phyloP scores from a whole-genome alignment of 2,329 filamentous ascomycete genomes.

The Blastomyces gilchristii region DNA sequence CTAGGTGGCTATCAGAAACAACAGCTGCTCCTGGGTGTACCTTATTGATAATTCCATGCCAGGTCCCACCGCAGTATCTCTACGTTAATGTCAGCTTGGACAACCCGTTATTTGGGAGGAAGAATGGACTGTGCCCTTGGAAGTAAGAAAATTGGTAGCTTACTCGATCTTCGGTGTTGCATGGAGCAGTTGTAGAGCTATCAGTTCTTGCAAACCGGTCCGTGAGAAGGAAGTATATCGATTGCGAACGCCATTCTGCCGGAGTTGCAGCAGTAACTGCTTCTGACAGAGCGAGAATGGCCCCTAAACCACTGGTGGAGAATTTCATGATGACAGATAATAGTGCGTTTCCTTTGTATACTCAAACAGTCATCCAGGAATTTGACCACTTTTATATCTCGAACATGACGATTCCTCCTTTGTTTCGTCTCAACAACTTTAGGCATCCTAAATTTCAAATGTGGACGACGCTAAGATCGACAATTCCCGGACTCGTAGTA shows the following conservation, averaged over 20 bases:
- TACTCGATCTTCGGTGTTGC: background rate
- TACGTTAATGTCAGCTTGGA: constrained; percentile 19
- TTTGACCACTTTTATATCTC: background rate
- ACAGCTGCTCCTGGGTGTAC: background rate
- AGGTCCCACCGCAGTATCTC: constrained; percentile 44
- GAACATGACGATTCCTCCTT: background rate
- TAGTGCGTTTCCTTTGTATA: background rate
- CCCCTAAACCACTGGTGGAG: background rate
- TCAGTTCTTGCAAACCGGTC: constrained; percentile 37
- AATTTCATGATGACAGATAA: background rate
- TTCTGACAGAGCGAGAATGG: background rate
- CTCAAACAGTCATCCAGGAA: background rate
- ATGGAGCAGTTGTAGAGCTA: constrained; percentile 20
- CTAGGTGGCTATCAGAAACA: background rate
- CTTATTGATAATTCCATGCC: constrained; percentile 37
- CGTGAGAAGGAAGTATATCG: constrained; percentile 40
- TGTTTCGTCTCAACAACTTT: background rate
- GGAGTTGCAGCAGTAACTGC: constrained; percentile 18
- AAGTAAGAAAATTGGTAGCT: background rate
- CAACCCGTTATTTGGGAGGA: background rate
- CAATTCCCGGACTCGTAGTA: background rate
- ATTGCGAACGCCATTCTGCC: constrained; percentile 32
- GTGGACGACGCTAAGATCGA: background rate
- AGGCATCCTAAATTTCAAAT: background rate
- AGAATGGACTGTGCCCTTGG: background rate